phyloP scores from a whole-genome alignment of 495 filamentous ascomycete species.

The Penicillium flavigenum region DNA sequence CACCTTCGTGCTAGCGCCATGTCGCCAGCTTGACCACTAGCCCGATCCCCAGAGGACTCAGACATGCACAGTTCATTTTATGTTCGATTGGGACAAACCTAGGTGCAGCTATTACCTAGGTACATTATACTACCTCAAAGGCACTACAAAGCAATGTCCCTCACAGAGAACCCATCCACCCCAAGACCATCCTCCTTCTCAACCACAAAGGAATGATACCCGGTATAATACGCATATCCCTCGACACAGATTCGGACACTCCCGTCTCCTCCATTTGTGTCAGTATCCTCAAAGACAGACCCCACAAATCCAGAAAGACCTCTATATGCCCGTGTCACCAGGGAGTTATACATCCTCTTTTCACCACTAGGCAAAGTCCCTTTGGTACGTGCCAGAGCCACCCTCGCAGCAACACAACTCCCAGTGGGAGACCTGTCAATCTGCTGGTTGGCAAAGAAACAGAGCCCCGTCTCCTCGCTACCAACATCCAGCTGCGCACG shows the following conservation, averaged over 20 bases:
- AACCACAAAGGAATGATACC: constrained; percentile 18
- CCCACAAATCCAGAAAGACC: constrained; percentile 19
- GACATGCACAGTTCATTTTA: neutral
- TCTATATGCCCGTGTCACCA: constrained; percentile 16
- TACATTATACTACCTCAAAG: too few relatives aligned
- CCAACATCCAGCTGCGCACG: too few relatives aligned
- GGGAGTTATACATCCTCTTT: constrained; percentile 26
- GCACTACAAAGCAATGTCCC: constrained; percentile 5
- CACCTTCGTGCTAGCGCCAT: neutral
- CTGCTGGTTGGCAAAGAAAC: too few relatives aligned
- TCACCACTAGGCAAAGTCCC: constrained; percentile 9
- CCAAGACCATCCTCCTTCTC: constrained; percentile 19
- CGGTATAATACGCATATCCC: constrained; percentile 20
- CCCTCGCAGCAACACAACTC: too few relatives aligned
- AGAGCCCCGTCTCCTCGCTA: too few relatives aligned
- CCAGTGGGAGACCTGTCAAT: too few relatives aligned
- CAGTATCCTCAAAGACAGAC: constrained; percentile 10
- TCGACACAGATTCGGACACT: constrained; percentile 15
- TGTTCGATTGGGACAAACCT: neutral
- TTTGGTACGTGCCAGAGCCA: too few relatives aligned
- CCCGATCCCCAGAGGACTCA: neutral
- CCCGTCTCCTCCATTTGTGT: neutral
- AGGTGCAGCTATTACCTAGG: neutral
- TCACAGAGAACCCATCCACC: constrained; percentile 16
- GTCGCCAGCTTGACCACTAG: neutral